A percentile compares a stretch with the other conserved stretches of the same genome.
phyloP scores from a whole-genome alignment of 2,329 filamentous ascomycete species.

The Tolypocladium paradoxum region DNA sequence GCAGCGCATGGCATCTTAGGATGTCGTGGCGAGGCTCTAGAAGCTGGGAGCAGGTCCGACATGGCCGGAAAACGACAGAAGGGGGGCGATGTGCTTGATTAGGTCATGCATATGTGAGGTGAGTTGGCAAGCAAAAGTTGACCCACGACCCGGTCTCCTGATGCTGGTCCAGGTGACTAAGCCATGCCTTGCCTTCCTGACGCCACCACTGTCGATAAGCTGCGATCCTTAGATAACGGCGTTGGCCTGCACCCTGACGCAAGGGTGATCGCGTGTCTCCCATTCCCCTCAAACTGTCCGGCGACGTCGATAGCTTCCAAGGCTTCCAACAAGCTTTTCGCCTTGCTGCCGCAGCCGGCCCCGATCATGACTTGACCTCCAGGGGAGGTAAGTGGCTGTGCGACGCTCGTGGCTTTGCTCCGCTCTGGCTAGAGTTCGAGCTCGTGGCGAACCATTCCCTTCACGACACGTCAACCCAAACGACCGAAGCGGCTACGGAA shows the following conservation, averaged over 20 bases:
- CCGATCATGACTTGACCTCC: constrained; percentile 6
- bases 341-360: not conserved
- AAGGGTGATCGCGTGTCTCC: constrained; percentile 4
- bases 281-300: not conserved
- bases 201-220: not conserved
- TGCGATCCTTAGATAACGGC: not conserved
- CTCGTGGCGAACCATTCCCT: not conserved
- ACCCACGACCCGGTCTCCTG: not conserved
- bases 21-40: not conserved
- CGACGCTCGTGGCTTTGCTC: not conserved
- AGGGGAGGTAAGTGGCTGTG: not conserved
- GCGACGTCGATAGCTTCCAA: not conserved
- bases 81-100: no score
- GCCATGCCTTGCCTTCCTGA: not conserved
- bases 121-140: not conserved
- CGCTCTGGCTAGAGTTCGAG: not conserved
- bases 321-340: not conserved
- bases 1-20: not conserved
- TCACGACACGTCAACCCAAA: not conserved
- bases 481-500: not conserved
- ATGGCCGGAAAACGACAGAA: no score
- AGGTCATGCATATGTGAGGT: not conserved
- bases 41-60: not conserved
- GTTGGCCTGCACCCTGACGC: constrained; percentile 6
- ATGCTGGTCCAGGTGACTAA: constrained; percentile 3